These are phyloP conservation scores for Agaricales sp. DNA, from an alignment of 1,284 basidiomycete species.

Conservation along the genomic window DNA sequence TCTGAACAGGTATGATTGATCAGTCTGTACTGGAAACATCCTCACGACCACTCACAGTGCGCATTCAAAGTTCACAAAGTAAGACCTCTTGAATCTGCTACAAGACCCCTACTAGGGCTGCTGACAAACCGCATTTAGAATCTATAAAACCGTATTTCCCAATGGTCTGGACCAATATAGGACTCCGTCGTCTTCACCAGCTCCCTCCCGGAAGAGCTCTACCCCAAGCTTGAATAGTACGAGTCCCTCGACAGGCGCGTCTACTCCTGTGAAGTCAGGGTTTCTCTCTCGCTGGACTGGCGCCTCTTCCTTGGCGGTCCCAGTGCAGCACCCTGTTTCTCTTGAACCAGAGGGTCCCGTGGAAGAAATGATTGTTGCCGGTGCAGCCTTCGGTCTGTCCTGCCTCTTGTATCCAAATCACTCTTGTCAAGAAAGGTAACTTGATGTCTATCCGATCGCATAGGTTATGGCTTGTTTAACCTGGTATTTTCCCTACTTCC, in stretches of 20 bases:
- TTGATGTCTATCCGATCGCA: constrained; percentile 3
- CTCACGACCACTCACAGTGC: constrained; percentile 31
- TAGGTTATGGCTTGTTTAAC: constrained; percentile 65
- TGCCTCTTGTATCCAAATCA: constrained; percentile 7
- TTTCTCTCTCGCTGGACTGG: constrained; percentile 27
- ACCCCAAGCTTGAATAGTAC: constrained; percentile 14
- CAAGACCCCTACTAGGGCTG: no score
- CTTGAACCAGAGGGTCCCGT: constrained; percentile 37
- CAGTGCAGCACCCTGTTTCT: constrained; percentile 13
- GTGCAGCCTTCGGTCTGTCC: constrained; percentile 58
- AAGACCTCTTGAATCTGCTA: constrained; percentile 12
- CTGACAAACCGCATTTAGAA: constrained; percentile 31
- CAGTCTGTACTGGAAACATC: no score
- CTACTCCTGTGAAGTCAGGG: constrained; percentile 18
- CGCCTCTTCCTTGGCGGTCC: constrained; percentile 10
- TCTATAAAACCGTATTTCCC: constrained; percentile 68
- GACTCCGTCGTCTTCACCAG: constrained; percentile 20
- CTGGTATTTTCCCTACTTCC: constrained; percentile 69
- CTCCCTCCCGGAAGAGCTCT: constrained; percentile 29
- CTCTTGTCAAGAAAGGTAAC: neutral
- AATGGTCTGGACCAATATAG: constrained; percentile 45
- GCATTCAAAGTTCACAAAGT: constrained; percentile 68
- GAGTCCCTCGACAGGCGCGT: constrained; percentile 16
- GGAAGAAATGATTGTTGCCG: constrained; percentile 62
- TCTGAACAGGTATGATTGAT: constrained; percentile 50